Evolutionary conservation across 441 rosid species (phyloP), one percentile per base, ranked within the genome.

Genomic region (Eugenia klotzschiana): DNA sequence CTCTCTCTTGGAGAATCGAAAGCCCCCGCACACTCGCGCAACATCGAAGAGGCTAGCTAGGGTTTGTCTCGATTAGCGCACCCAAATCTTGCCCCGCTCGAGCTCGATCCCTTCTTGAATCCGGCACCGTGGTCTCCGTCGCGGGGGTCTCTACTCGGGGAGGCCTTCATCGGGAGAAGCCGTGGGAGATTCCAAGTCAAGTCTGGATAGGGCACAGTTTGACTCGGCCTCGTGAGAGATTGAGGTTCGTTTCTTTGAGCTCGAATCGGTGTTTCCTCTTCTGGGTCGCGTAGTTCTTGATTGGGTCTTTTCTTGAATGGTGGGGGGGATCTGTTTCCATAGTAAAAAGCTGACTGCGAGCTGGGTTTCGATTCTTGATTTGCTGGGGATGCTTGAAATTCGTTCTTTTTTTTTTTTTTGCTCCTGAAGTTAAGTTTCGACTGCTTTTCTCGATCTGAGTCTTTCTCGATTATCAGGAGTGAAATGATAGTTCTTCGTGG

Each of bases 11-110:
- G 83, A 83, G 87, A 88, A 91, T 87, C 95, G 92, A 88, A 87
- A 89, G 82, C 89, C 91, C 83, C 43, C 16, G 58, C 58, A 7
- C 58, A 13, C 40, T 20, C 72, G 60, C 49, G 88, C 82, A 88
- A 54, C 82, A 83, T 79, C 82, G 46, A 29, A 40, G 86, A 83
- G 81, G 87, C 13, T 10, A 11, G 50, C 88, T 95, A 95, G 98
- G 99, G 98, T 91, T 94, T 93, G 83, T 79, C 58, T 79, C 23
- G 87, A 88, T 88, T 57, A 83, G 90, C 97, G 93, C 96, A 88
- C 92, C 92, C 92, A 83, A 91, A 93, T 93, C 91, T 81, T 85
- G 55, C 89, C 43, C 88, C 18, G 73, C 82, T 29, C 58, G 51
- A 81, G 57, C 53, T 84, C 88, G 91, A 95, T 94, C 96, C 81